Evolutionary conservation across 1,284 basidiomycete genomes (phyloP).

Genomic region (Filobasidium uniguttulatum): DNA sequence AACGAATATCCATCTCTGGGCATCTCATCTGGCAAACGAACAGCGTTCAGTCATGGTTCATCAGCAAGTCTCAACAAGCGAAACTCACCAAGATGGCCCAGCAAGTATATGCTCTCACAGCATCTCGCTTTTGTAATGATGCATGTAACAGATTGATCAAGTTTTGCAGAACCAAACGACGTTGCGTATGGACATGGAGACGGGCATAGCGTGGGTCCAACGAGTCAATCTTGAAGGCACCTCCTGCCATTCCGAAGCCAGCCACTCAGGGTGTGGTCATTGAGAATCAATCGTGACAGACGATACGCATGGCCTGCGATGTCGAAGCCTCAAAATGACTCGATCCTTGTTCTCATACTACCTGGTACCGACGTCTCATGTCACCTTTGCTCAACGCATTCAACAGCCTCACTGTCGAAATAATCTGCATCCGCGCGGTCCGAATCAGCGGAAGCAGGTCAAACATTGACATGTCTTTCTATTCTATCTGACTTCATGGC

Average conservation of each 20-base stretch:
- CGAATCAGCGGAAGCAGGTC: no score
- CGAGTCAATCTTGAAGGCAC: background rate
- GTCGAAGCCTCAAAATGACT: no score
- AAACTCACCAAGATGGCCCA: constrained; percentile 56
- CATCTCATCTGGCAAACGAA: constrained; percentile 44
- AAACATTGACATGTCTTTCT: no score
- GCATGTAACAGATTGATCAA: constrained; percentile 45
- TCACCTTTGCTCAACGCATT: no score
- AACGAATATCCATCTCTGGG: constrained; percentile 63
- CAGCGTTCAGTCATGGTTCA: background rate
- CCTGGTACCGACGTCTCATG: no score
- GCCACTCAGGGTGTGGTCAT: background rate
- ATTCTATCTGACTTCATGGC: no score
- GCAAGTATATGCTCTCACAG: constrained; percentile 51
- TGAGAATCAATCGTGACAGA: constrained; percentile 12
- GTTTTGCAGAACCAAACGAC: constrained; percentile 32
- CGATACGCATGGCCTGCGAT: no score
- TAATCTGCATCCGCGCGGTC: no score
- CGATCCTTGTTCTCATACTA: no score
- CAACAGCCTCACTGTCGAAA: no score
- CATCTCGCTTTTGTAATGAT: constrained; percentile 55
- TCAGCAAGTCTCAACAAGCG: background rate
- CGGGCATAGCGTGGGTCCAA: background rate
- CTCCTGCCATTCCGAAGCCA: background rate
- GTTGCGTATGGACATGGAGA: constrained; percentile 15